Base-by-base conservation (phyloP, 1,284 basidiomycete genomes). In the Irpex rosettiformis region DNA sequence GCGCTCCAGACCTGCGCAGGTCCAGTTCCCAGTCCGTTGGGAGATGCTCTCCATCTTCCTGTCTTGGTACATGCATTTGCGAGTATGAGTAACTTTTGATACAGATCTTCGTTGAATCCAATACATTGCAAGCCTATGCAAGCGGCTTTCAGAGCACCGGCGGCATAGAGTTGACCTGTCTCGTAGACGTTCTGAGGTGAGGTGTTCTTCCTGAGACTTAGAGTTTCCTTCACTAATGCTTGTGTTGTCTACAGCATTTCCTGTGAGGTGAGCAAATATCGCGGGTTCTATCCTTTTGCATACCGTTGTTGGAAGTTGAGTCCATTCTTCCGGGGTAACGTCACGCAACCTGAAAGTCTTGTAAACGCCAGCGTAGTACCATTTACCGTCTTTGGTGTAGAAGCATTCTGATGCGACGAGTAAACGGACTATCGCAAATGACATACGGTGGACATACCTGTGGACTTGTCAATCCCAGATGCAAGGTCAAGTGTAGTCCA, bases 291-390 rank as follows among this genome's bases (percentile, higher is more conserved):
- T 48, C 47, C 47, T n/a, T 8, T 53, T 29, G 66, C 73, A 40
- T 64, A 86, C 89, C 79, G 90, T 88, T 25, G 70, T 68, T 16
- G 84, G 80, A 24, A 91, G 76, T 48, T 79, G 80, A 22, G 80
- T 80, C 84, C 87, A 91, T 69, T 91, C 88, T 58, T 82, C 82
- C 3, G 76, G 70, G 1, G 81, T 82, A 16, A 91, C 72, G 61
- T 88, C 82, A 29, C 83, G 83, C 52, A 91, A 76, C 55, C 77
- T 73, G 66, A 90, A 83, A 1, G 80, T 80, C 56, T 78, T 81
- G 71, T 91, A 91, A 6, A 82, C 77, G n/a, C 89, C 89, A 13
- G 89, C 88, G 60, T 91, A 91, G 68, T 91, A 90, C 87, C 87
- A 91, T 61, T 82, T 81, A 11, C 85, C 85, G 57, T 89, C 86